Percentiles rank a stretch among this genome's conserved stretches.
Conservation (phyloP, 768 basidiomycete species). For the Trametes cubensis region DNA sequence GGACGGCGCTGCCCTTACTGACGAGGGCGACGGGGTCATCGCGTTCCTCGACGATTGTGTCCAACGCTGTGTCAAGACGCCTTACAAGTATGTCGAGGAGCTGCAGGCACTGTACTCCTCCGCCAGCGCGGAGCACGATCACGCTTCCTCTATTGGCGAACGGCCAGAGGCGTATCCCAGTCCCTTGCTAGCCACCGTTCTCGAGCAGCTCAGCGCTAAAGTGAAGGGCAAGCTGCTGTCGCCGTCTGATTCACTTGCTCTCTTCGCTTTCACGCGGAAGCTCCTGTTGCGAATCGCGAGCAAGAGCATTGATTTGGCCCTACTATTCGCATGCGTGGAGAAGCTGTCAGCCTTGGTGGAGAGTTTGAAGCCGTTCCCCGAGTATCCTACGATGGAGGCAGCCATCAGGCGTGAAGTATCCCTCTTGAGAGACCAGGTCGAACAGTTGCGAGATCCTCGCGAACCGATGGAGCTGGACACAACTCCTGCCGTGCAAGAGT, state of each 20-base stretch:
- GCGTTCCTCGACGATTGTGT: slow-evolving; percentile 86
- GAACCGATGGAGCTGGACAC: slow-evolving; percentile 7
- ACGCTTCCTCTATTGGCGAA: slow-evolving; percentile 12
- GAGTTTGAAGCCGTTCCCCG: slow-evolving; percentile 35
- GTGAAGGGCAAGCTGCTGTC: slow-evolving; percentile 54
- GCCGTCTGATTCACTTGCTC: slow-evolving; percentile 62
- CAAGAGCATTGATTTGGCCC: slow-evolving; percentile 50
- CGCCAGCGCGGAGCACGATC: not conserved
- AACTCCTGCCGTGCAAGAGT: slow-evolving; percentile 41
- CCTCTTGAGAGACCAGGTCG: slow-evolving; percentile 43
- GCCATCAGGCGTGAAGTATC: slow-evolving; percentile 51
- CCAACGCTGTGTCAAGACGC: slow-evolving; percentile 77
- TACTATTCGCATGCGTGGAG: slow-evolving; percentile 38
- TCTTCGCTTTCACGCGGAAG: slow-evolving; percentile 65
- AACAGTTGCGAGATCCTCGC: slow-evolving; percentile 32
- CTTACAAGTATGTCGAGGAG: slow-evolving; percentile 85
- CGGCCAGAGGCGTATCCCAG: slow-evolving; percentile 52
- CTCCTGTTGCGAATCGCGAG: slow-evolving; percentile 59
- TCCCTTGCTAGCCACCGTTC: slow-evolving; percentile 75
- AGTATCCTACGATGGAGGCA: slow-evolving; percentile 36
- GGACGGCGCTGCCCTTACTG: slow-evolving; percentile 54
- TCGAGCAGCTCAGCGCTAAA: slow-evolving; percentile 80
- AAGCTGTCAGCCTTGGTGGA: slow-evolving; percentile 43
- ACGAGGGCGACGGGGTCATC: slow-evolving; percentile 60
- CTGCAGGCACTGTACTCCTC: slow-evolving; percentile 41